Conservation (phyloP, 2,329 filamentous ascomycete genomes). For the Lachnellula subtilissima region DNA sequence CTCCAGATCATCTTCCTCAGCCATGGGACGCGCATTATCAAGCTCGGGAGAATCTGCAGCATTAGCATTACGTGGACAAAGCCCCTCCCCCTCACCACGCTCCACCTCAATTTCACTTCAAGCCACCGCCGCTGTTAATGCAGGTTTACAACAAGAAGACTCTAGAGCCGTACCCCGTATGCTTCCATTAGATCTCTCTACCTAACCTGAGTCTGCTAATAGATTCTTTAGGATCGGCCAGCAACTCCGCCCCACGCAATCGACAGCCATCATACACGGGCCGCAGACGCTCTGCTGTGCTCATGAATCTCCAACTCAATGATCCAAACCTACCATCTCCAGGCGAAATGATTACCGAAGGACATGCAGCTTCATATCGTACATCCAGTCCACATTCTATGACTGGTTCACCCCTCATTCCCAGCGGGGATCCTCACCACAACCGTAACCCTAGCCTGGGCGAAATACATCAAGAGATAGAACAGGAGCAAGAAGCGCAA, state of each 20-base stretch:
- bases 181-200: conserved; percentile 17
- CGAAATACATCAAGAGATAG: conserved; percentile 73
- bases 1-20: conserved; percentile 36
- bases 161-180: conserved; percentile 45
- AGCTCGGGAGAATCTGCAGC: conserved; percentile 25
- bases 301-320: conserved; percentile 71
- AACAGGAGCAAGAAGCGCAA: conserved; percentile 74
- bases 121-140: conserved; percentile 73
- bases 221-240: conserved; percentile 36
- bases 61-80: conserved; percentile 38
- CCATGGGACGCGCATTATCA: conserved; percentile 37
- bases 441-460: conserved; percentile 66
- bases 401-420: conserved; percentile 41
- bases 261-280: conserved; percentile 44
- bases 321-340: conserved; percentile 63
- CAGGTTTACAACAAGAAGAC: conserved; percentile 63
- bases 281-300: conserved; percentile 61
- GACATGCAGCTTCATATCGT: conserved; percentile 33
- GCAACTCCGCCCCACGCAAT: conserved; percentile 45
- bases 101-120: conserved; percentile 67
- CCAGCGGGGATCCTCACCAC: conserved; percentile 52
- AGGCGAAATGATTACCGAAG: conserved; percentile 59
- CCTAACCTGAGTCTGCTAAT: conserved; percentile 1
- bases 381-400: conserved; percentile 43
- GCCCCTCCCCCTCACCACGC: conserved; percentile 57